Conservation (phyloP, 768 basidiomycete genomes). For the Tylopilus vinaceipallidus region DNA sequence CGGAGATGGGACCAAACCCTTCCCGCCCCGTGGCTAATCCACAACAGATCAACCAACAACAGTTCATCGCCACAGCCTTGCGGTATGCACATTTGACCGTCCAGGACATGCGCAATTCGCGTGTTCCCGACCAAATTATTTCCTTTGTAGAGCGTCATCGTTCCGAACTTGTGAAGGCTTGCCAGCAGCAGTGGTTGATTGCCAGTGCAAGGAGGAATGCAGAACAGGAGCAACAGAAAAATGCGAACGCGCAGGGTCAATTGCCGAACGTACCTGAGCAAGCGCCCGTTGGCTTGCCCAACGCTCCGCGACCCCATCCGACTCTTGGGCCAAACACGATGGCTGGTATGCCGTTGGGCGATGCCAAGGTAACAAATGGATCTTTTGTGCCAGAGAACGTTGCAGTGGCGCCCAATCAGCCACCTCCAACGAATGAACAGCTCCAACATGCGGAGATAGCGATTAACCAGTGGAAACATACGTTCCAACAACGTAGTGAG, state of each 20-base stretch:
- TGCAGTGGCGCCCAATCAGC: slow-evolving; percentile 4
- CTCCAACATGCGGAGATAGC: slow-evolving; percentile 27
- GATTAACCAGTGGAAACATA: slow-evolving; percentile 34
- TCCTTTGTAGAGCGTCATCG: slow-evolving; percentile 57
- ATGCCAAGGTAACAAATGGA: slow-evolving; percentile 18
- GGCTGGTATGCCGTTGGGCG: slow-evolving; percentile 10
- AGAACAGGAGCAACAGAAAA: slow-evolving; percentile 24
- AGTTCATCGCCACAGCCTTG: slow-evolving; percentile 46
- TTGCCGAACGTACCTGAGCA: slow-evolving; percentile 24
- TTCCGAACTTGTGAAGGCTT: slow-evolving; percentile 22
- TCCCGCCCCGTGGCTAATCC: slow-evolving; percentile 4
- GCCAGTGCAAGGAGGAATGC: slow-evolving; percentile 18
- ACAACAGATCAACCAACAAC: slow-evolving; percentile 26
- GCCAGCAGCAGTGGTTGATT: slow-evolving; percentile 27
- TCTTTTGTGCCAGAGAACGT: slow-evolving; percentile 7
- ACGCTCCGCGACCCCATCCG: slow-evolving; percentile 18
- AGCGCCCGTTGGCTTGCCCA: slow-evolving; percentile 6
- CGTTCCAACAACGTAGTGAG: slow-evolving; percentile 34
- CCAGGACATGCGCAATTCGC: slow-evolving; percentile 51
- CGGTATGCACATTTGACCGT: slow-evolving; percentile 44
- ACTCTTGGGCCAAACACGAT: slow-evolving; percentile 9
- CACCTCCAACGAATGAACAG: slow-evolving; percentile 32
- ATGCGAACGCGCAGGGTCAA: slow-evolving; percentile 17
- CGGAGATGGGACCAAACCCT: slow-evolving; percentile 20
- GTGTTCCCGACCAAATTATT: slow-evolving; percentile 51